These are phyloP conservation scores for Clitopilus hobsonii DNA, from an alignment of 768 basidiomycete species.

Conservation along the genomic window DNA sequence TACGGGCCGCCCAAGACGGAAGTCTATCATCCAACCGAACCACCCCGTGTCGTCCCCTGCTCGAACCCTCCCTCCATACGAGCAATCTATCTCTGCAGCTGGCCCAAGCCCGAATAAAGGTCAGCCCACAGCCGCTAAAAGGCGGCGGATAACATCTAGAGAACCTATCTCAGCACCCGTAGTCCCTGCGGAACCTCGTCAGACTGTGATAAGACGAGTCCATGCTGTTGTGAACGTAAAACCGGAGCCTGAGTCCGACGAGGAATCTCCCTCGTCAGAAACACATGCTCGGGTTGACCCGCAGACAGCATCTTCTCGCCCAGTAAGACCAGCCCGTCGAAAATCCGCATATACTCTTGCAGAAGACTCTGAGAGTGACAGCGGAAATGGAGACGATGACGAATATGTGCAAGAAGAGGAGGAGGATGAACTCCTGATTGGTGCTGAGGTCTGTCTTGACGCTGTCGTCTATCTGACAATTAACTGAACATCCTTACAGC, in stretches of 20 bases:
- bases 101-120: not conserved
- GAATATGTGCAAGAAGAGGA: conserved; percentile 32
- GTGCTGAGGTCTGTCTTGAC: conserved; percentile 40
- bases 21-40: conserved; percentile 5
- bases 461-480: not conserved
- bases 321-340: not conserved
- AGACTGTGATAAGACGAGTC: conserved; percentile 57
- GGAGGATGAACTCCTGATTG: conserved; percentile 61
- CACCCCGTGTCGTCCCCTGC: conserved; percentile 4
- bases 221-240: conserved; percentile 64
- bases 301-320: not conserved
- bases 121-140: conserved; percentile 6
- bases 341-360: conserved; percentile 2
- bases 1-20: conserved; percentile 6
- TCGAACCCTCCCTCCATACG: not conserved
- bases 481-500: conserved; percentile 19
- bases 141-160: conserved; percentile 7
- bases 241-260: conserved; percentile 50
- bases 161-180: conserved; percentile 5
- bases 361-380: conserved; percentile 8
- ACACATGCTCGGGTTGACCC: conserved; percentile 6
- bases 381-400: conserved; percentile 25
- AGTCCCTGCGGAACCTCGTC: conserved; percentile 8
- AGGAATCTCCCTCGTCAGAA: conserved; percentile 5
- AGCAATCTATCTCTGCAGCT: not conserved